Conservation (phyloP, 2,329 filamentous ascomycete genomes). For the Fusarium mundagurra region DNA sequence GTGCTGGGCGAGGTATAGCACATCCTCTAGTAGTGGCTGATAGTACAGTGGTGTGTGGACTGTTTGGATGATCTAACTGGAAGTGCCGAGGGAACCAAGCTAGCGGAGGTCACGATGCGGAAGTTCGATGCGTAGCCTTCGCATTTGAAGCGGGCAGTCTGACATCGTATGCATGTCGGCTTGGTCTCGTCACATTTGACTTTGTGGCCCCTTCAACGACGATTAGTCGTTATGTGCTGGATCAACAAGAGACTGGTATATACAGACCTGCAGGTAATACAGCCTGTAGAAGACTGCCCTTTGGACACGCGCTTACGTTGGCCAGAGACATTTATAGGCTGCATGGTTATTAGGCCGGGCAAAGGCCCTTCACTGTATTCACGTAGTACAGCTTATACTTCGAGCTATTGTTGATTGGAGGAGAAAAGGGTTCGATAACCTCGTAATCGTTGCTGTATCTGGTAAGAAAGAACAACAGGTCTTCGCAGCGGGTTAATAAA, state of each 20-base stretch:
- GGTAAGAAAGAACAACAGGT: neutral
- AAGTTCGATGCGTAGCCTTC: neutral
- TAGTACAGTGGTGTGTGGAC: rapidly evolving
- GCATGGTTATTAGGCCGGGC: neutral
- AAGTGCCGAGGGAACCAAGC: rapidly evolving
- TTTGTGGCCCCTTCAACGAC: neutral
- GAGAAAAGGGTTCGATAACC: rapidly evolving
- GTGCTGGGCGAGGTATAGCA: neutral
- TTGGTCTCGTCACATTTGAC: neutral
- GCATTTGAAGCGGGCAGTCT: neutral
- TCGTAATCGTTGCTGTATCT: neutral
- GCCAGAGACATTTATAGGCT: rapidly evolving
- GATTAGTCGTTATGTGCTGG: neutral
- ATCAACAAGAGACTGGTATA: neutral
- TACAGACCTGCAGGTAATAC: neutral
- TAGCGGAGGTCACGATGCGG: neutral
- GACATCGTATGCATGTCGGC: neutral
- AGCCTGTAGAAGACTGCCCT: neutral
- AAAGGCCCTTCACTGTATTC: rapidly evolving
- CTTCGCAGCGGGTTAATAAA: neutral
- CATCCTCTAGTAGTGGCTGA: neutral
- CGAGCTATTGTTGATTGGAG: rapidly evolving
- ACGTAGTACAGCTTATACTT: neutral
- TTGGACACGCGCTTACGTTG: neutral
- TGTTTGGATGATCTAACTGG: rapidly evolving